Conservation (phyloP, 305 asterid species). For the Caryopteris hybrid region DNA sequence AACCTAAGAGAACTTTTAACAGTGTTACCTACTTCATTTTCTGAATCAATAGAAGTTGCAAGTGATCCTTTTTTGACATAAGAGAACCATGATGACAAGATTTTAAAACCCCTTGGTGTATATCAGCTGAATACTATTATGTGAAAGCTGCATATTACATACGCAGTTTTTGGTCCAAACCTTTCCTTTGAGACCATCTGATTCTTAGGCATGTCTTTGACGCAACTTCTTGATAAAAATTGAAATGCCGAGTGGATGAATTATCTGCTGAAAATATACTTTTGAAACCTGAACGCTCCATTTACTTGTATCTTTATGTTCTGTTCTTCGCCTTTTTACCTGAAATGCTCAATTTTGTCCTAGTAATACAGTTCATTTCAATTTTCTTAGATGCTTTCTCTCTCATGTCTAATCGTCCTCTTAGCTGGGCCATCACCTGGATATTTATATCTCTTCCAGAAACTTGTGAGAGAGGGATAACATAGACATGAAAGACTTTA, state of each 20-base stretch:
- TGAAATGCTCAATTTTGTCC: background rate
- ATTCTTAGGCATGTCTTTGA: background rate
- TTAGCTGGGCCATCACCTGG: constrained; percentile 1
- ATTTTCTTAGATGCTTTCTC: background rate
- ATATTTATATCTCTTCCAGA: background rate
- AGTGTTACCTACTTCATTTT: background rate
- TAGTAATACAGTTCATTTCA: background rate
- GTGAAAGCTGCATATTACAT: background rate
- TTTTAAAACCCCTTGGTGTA: too few species aligned
- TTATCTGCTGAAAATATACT: background rate
- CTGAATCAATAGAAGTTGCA: background rate
- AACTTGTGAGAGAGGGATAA: background rate
- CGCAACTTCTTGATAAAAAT: background rate
- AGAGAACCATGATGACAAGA: background rate
- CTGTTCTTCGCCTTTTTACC: background rate
- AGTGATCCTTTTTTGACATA: background rate
- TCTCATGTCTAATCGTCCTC: too few species aligned
- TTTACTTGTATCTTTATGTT: background rate
- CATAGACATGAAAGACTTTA: background rate
- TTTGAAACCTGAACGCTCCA: background rate
- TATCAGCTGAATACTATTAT: too few species aligned
- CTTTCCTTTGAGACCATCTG: background rate
- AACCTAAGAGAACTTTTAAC: background rate
- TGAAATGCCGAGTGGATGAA: background rate
- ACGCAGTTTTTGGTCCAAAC: background rate